Percentiles rank a stretch among this genome's conserved stretches.
Evolutionary conservation across 2,329 filamentous ascomycete species (phyloP).

Genomic region (Fusarium sp.): DNA sequence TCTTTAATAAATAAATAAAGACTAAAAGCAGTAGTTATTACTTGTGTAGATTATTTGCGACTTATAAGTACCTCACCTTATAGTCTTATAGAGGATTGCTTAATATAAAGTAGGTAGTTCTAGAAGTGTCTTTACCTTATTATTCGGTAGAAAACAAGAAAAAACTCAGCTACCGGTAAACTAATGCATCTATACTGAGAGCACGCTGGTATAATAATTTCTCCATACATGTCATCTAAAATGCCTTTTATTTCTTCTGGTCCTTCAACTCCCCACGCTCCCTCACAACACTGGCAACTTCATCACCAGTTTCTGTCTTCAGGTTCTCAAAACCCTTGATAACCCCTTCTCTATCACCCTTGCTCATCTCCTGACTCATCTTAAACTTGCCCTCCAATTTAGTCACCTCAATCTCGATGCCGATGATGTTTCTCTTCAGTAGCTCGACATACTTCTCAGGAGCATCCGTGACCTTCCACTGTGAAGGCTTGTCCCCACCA

Average conservation of each 20-base stretch:
- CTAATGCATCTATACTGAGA: no score
- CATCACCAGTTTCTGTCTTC: conserved; percentile 46
- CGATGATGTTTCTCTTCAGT: conserved; percentile 71
- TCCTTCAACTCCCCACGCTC: conserved; percentile 40
- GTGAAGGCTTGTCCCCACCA: conserved; percentile 49
- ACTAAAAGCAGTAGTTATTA: no score
- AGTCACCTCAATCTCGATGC: conserved; percentile 70
- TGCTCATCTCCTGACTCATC: conserved; percentile 73
- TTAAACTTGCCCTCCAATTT: conserved; percentile 73
- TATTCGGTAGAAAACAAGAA: no score
- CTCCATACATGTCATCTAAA: background rate
- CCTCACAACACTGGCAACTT: conserved; percentile 50
- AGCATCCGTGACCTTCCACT: conserved; percentile 71
- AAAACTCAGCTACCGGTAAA: no score
- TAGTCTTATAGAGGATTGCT: no score
- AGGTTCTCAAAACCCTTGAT: conserved; percentile 66
- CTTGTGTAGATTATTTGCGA: no score
- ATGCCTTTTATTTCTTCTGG: background rate
- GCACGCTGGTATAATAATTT: no score
- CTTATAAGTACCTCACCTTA: no score
- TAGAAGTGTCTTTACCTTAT: no score
- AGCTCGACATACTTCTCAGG: conserved; percentile 69
- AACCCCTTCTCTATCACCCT: conserved; percentile 69
- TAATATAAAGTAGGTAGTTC: no score
- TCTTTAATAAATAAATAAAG: no score